Evolutionary conservation across 2,329 filamentous ascomycete species (phyloP).

Genomic region (Chaetomium olivaceum): DNA sequence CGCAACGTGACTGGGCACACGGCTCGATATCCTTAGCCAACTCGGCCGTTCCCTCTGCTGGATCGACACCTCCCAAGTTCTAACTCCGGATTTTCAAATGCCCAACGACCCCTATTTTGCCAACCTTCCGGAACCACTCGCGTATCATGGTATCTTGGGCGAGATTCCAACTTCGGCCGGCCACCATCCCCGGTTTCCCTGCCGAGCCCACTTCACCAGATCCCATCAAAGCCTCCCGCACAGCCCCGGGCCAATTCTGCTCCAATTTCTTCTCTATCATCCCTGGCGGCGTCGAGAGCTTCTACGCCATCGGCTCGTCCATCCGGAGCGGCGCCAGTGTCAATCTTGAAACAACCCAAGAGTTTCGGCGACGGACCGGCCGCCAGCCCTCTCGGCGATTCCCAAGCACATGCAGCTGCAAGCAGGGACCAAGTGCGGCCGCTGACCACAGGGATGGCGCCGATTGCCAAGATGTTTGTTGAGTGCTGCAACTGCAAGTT

Average conservation of each 20-base stretch:
- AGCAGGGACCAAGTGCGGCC: constrained; percentile 23
- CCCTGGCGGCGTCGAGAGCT: constrained; percentile 8
- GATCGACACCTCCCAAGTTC: not conserved
- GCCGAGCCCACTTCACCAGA: constrained; percentile 14
- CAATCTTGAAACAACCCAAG: constrained; percentile 34
- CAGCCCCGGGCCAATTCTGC: constrained; percentile 22
- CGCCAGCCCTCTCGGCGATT: constrained; percentile 30
- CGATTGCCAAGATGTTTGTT: constrained; percentile 63
- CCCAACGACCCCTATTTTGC: constrained; percentile 21
- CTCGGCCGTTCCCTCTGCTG: constrained; percentile 14
- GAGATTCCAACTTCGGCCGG: constrained; percentile 14
- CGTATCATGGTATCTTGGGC: not conserved
- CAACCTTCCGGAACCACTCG: constrained; percentile 11
- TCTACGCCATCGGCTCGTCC: constrained; percentile 14
- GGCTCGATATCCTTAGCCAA: constrained; percentile 14
- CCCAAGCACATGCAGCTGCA: constrained; percentile 34
- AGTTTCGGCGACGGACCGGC: constrained; percentile 15
- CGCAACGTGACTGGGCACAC: constrained; percentile 11
- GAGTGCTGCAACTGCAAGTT: constrained; percentile 65
- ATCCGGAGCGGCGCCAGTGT: constrained; percentile 24
- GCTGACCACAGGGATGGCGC: constrained; percentile 33
- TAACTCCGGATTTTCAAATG: constrained; percentile 14
- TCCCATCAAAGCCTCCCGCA: constrained; percentile 1
- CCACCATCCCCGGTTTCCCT: constrained; percentile 22
- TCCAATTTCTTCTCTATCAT: constrained; percentile 2